phyloP scores from a whole-genome alignment of 2,329 filamentous ascomycete species.

The Venturiaceae sp. region DNA sequence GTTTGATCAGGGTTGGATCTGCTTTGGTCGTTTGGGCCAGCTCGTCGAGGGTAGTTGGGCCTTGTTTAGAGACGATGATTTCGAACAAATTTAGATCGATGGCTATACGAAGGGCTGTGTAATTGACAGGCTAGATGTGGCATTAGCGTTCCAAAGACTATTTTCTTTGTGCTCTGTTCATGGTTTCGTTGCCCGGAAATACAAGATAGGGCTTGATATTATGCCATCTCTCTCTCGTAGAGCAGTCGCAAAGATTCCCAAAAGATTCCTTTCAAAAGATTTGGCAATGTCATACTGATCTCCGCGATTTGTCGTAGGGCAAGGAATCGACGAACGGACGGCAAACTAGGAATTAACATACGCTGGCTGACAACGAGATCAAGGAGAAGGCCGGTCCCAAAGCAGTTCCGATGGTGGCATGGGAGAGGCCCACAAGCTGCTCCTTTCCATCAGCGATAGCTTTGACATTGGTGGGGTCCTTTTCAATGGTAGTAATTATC shows the following conservation, averaged over 20 bases:
- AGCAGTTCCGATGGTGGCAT: neutral
- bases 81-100: constrained; percentile 3
- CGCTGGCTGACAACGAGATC: neutral
- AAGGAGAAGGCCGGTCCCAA: neutral
- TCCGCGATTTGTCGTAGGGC: too few species aligned
- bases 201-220: neutral
- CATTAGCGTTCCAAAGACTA: neutral
- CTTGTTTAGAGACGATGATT: neutral
- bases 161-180: neutral
- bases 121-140: neutral
- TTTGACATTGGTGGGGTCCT: neutral
- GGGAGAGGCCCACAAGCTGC: neutral
- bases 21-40: neutral
- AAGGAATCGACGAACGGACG: neutral
- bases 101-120: neutral
- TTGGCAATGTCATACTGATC: too few species aligned
- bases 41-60: neutral
- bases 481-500: neutral
- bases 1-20: neutral
- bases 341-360: neutral
- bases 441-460: constrained; percentile 2
- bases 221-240: neutral
- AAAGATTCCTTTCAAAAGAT: neutral
- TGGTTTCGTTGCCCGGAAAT: too few species aligned
- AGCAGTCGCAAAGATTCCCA: neutral